These are phyloP conservation scores for Rhizopus stolonifer DNA, from an alignment of 371 early-diverging fungal species.

Conservation along the genomic window DNA sequence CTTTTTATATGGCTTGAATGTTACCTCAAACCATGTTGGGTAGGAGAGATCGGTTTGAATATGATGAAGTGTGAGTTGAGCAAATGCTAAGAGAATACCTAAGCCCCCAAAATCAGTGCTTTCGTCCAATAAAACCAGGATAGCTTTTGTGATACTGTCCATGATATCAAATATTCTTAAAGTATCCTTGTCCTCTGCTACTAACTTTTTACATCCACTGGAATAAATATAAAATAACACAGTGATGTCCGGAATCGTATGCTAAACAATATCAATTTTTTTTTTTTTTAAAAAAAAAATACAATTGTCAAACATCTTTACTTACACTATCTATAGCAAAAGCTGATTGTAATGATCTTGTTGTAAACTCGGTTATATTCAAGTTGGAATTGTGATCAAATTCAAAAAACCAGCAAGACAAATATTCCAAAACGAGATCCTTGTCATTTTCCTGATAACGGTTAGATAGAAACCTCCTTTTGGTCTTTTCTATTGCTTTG, in stretches of 20 bases:
- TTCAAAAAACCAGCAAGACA: slow-evolving; percentile 17
- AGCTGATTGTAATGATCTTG: background rate
- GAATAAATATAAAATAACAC: slow-evolving; percentile 4
- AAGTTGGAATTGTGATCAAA: background rate
- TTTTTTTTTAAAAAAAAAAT: background rate
- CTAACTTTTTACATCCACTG: slow-evolving; percentile 12
- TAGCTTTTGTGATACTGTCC: slow-evolving; percentile 5
- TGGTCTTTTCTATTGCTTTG: background rate
- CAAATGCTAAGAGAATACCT: slow-evolving; percentile 4
- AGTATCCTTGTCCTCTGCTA: slow-evolving; percentile 2
- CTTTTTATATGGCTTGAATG: background rate
- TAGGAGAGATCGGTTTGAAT: slow-evolving; percentile 16
- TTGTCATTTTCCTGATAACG: background rate
- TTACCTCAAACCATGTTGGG: slow-evolving; percentile 25
- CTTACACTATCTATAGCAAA: background rate
- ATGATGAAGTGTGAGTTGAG: slow-evolving; percentile 20
- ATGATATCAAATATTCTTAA: slow-evolving; percentile 15
- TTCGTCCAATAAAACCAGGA: slow-evolving; percentile 1
- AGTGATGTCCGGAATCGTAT: slow-evolving; percentile 5
- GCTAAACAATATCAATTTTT: background rate
- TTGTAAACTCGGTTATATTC: background rate
- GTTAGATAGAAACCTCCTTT: slow-evolving; percentile 4
- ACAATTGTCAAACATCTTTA: background rate
- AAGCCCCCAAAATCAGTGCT: background rate
- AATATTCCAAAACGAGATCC: slow-evolving; percentile 3